Evolutionary conservation across 352 stramenopile species (phyloP), one percentile per base, ranked within the genome.

Genomic region (Phytophthora pistaciae): DNA sequence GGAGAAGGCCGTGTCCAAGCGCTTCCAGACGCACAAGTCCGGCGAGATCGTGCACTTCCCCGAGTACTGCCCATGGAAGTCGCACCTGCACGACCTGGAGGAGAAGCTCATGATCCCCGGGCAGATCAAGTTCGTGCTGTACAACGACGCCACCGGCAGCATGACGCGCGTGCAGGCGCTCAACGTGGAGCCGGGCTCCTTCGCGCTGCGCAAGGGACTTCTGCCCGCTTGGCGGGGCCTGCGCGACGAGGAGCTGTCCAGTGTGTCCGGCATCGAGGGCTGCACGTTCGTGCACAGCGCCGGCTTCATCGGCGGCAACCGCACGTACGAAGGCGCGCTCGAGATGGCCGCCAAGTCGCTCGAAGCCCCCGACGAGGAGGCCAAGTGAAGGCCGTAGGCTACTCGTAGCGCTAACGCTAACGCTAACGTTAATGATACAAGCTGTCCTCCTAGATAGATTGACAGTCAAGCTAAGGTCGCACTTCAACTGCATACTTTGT

Each of bases 251-350:
- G 95, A 99, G 60, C 83, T 99, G 33, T 92, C 81, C 31, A 66
- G 72, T 9, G 70, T 96, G 11, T 74, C 89, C 2, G 97, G 97
- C 23, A 99, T 99, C 73, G 77, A 90, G 18, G 97, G 93, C 65
- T 97, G 91, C 81, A 98, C 93, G 3, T 99, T 99, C 78, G 94
- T 98, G 66, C 98, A 99, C 85, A 97, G 94, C 5, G 94, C 92
- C n/a, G 98, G 98, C 40, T 99, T 99, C 82, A 99, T 99, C 64
- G 98, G 98, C 13, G 98, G 97, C 64, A 99, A 99, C 85, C 91
- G 93, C 56, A 99, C 86, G 40, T 98, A 92, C 66, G 95, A 99
- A 60, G 98, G 97, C 25, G 98, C 95, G 4, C 76, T 99, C 42
- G 69, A 94, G 60, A 99, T 99, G 97, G 98, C 97, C 0, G 75